These are phyloP conservation scores for Aspergillus bridgeri DNA, from an alignment of 495 filamentous ascomycete genomes.

Conservation along the genomic window DNA sequence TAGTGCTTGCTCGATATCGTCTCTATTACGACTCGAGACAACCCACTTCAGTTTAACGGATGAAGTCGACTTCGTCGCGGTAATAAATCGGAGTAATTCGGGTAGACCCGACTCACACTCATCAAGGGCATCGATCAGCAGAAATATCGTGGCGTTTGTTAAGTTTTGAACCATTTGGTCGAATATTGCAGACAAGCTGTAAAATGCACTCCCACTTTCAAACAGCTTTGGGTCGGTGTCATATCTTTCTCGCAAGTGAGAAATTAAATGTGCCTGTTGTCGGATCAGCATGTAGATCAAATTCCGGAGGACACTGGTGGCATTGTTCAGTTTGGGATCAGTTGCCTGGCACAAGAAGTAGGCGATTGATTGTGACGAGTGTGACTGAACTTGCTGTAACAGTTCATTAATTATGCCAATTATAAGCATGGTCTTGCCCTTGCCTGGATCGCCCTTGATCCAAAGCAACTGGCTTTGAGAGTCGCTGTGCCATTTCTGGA, in stretches of 20 bases:
- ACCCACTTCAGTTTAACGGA: constrained; percentile 14
- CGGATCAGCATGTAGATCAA: neutral
- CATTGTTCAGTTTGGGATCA: constrained; percentile 4
- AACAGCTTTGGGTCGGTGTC: neutral
- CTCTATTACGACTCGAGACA: constrained; percentile 38
- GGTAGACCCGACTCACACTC: neutral
- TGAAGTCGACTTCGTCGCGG: no score
- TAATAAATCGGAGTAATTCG: neutral
- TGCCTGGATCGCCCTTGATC: no score
- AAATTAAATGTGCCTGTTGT: neutral
- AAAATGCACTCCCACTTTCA: constrained; percentile 1
- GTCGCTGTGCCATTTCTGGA: no score
- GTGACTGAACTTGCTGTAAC: no score
- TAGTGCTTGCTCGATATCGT: constrained; percentile 30
- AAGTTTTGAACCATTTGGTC: neutral
- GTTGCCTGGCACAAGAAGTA: constrained; percentile 1
- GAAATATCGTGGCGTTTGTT: neutral
- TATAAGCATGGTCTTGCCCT: no score
- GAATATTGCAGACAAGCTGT: neutral
- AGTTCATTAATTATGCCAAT: no score
- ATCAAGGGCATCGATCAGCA: constrained; percentile 7
- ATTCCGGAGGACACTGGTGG: neutral
- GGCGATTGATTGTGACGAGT: neutral
- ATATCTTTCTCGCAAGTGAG: constrained; percentile 4
- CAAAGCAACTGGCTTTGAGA: no score